Evolutionary conservation across 2,329 filamentous ascomycete genomes (phyloP).

Genomic region (Dryadomyces quercus-mongolicae): DNA sequence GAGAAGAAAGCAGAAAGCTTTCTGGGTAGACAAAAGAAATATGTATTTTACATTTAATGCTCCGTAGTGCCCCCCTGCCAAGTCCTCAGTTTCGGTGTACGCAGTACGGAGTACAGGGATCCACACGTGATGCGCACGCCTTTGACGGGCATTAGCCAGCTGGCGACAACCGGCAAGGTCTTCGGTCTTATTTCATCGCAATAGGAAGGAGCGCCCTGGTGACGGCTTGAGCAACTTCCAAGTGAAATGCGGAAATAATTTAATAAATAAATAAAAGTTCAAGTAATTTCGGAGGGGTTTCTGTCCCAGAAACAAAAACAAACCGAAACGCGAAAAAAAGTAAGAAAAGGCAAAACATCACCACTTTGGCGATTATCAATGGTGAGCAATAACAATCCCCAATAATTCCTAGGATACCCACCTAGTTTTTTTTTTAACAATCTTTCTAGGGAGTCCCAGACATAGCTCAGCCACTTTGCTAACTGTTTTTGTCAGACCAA

Average conservation of each 20-base stretch:
- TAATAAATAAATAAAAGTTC: no score
- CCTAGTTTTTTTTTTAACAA: not conserved
- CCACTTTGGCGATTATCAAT: not conserved
- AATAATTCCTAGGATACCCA: not conserved
- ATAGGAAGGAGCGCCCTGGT: not conserved
- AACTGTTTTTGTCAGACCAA: not conserved
- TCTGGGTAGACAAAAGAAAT: not conserved
- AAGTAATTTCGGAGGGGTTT: no score
- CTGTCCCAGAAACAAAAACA: no score
- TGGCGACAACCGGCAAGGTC: not conserved
- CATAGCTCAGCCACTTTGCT: not conserved
- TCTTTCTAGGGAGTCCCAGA: no score
- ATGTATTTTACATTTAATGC: not conserved
- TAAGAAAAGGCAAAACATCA: not conserved
- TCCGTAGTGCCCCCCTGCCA: not conserved
- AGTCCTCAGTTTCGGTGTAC: not conserved
- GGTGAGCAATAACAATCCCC: not conserved
- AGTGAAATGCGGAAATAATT: no score
- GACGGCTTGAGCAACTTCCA: not conserved
- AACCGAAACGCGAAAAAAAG: not conserved
- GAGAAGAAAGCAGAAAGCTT: not conserved
- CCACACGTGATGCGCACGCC: not conserved
- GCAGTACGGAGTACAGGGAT: no score
- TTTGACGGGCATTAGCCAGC: not conserved
- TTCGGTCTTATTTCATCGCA: not conserved